Evolutionary conservation across 2,329 filamentous ascomycete species (phyloP).

Genomic region (Colletotrichum somersetense): DNA sequence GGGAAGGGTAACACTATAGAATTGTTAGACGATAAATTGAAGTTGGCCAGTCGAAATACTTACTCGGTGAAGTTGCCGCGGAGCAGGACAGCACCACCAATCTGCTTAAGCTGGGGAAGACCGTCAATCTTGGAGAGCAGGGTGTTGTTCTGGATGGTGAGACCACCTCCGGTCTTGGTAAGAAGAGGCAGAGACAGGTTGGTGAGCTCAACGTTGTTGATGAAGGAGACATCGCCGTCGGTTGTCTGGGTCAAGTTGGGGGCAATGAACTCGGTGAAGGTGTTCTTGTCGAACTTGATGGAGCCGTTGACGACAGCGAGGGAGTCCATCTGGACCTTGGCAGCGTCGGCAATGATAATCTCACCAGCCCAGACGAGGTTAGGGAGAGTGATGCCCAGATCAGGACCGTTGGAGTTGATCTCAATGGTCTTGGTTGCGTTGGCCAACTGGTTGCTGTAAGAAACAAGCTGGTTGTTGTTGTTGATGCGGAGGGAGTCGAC

Average conservation of each 20-base stretch:
- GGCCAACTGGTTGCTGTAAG: constrained; percentile 81
- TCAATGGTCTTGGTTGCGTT: constrained; percentile 79
- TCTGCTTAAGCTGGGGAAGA: constrained; percentile 75
- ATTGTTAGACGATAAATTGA: not conserved
- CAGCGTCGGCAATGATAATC: constrained; percentile 78
- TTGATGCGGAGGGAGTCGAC: constrained; percentile 83
- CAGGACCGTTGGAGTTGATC: constrained; percentile 83
- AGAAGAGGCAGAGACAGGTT: constrained; percentile 84
- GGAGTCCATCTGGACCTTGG: constrained; percentile 78
- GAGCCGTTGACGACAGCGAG: constrained; percentile 81
- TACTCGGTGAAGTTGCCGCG: constrained; percentile 81
- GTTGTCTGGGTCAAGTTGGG: constrained; percentile 79
- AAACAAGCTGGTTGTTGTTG: constrained; percentile 87
- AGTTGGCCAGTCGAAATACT: not conserved
- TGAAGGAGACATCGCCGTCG: constrained; percentile 70
- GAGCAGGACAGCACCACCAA: constrained; percentile 86
- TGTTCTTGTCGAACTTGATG: constrained; percentile 87
- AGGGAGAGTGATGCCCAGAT: constrained; percentile 79
- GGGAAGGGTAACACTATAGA: constrained; percentile 76
- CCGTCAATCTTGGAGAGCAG: constrained; percentile 73
- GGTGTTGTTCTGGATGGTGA: constrained; percentile 93
- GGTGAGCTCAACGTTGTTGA: constrained; percentile 70
- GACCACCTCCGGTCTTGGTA: constrained; percentile 78
- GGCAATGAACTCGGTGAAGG: constrained; percentile 70
- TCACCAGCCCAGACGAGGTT: constrained; percentile 74